Conservation (phyloP, 176 grass and related monocot species). For the Rhynchospora breviuscula region DNA sequence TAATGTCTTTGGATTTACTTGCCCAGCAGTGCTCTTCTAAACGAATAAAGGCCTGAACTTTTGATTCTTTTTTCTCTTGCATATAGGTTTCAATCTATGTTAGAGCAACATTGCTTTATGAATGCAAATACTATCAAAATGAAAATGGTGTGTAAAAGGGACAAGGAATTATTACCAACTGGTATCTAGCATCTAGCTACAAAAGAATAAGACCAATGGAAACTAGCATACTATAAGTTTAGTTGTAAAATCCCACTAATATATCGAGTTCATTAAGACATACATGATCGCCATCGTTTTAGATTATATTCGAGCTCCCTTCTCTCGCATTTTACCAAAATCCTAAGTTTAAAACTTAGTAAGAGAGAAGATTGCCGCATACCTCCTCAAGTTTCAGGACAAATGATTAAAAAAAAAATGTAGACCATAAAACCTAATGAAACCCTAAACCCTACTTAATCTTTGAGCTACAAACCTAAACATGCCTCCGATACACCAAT, state of each 20-base stretch:
- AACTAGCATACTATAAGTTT: not conserved
- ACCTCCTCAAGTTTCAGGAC: not conserved
- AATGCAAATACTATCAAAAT: not conserved
- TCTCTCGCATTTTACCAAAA: conserved; percentile 14
- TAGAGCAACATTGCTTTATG: not conserved
- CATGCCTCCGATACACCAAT: not conserved
- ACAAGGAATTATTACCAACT: not conserved
- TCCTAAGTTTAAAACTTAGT: conserved; percentile 27
- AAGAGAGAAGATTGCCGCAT: conserved; percentile 11
- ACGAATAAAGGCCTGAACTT: no score
- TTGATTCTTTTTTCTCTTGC: not conserved
- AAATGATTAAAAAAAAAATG: not conserved
- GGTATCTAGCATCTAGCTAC: not conserved
- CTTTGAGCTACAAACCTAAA: conserved; percentile 21
- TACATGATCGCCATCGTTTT: not conserved
- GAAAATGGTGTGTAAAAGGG: not conserved
- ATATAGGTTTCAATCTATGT: not conserved
- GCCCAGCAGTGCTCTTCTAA: no score
- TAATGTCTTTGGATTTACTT: not conserved
- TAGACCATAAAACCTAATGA: conserved; percentile 21
- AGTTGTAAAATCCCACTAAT: conserved; percentile 21
- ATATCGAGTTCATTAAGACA: conserved; percentile 15
- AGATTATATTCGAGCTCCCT: not conserved
- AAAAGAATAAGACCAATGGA: conserved; percentile 2
- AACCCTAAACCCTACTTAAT: conserved; percentile 16